Conservation (phyloP, 805 yeast genomes). For the Nakazawaea sp. region DNA sequence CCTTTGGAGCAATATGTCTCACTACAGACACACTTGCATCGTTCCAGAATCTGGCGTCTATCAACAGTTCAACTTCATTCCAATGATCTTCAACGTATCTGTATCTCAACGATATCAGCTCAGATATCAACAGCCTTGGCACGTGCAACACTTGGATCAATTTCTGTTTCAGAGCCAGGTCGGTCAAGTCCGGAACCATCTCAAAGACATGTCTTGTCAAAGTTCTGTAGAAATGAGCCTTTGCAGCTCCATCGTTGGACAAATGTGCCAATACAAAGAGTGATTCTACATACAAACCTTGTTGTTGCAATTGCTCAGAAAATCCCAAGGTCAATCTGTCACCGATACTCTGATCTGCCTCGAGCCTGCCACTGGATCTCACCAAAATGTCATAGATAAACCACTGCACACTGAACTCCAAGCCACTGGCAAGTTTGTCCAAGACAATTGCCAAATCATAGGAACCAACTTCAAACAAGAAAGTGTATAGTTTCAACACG, state of each 20-base stretch:
- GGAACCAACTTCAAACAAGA: slow-evolving; percentile 12
- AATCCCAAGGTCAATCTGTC: slow-evolving; percentile 23
- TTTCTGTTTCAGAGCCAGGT: slow-evolving; percentile 14
- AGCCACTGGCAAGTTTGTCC: slow-evolving; percentile 1
- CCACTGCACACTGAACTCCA: slow-evolving; percentile 12
- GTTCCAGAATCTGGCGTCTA: slow-evolving; percentile 51
- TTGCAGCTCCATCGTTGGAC: slow-evolving; percentile 29
- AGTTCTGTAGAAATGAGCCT: slow-evolving; percentile 1
- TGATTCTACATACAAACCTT: slow-evolving; percentile 51
- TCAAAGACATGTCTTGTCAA: slow-evolving; percentile 8
- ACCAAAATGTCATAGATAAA: slow-evolving; percentile 13
- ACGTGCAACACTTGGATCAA: slow-evolving; percentile 35
- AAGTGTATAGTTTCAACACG: slow-evolving; percentile 23
- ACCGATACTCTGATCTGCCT: slow-evolving; percentile 9
- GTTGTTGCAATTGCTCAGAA: slow-evolving; percentile 43
- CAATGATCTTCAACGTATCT: slow-evolving; percentile 42
- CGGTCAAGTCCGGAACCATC: slow-evolving; percentile 6
- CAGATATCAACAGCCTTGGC: slow-evolving; percentile 41
- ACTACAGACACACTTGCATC: slow-evolving; percentile 60
- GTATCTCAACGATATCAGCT: slow-evolving; percentile 55
- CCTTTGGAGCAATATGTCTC: slow-evolving; percentile 62
- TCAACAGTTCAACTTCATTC: slow-evolving; percentile 53
- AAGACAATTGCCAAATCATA: slow-evolving; percentile 5
- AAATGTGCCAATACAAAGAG: slow-evolving; percentile 59
- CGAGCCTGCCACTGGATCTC: slow-evolving; percentile 13